Base-by-base conservation (phyloP, 2,329 filamentous ascomycete species). In the Diplocarpon rosae region DNA sequence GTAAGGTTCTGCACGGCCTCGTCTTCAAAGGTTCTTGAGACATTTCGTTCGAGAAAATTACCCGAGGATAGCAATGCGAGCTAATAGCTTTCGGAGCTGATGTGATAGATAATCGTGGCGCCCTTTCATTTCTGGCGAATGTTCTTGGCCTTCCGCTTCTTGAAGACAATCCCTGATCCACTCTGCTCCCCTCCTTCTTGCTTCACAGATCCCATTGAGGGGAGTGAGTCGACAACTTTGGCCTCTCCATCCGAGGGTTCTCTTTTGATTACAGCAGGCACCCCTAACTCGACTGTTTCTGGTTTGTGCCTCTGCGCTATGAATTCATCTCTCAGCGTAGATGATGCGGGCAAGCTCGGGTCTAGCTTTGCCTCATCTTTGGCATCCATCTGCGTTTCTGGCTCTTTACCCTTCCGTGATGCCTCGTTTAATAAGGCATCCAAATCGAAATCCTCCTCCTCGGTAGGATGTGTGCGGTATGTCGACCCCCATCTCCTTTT, bases 131-230 rank as follows among this genome's bases (percentile, higher is more conserved):
- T 80, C 54, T 79, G 73, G 15, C 78, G 72, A 30, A 79, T 69
- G 40, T 71, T 75, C 67, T 79, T 83, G 12, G 77, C 69, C 59
- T 87, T 90, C 43, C 85, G 70, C 66, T 88, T 89, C 66, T 89
- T 90, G 65, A 90, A 92, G 2, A 87, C 68, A 2, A 87, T 72
- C 2, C 73, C 69, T 10, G 68, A 58, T 2, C 60, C 52, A 9
- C 54, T 57, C 16, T 45, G 50, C 29, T 51, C 49, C 10, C 51
- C 52, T 57, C 49, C 37, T 54, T 55, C 54, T 54, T 62, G 24
- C 52, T 61, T 53, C 55, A 53, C 30, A 49, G 52, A 14, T 52
- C 49, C 56, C 2, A 60, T 57, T 11, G 61, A 31, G 11, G 27
- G 14, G n/a, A 48, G 27, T 35, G 46, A 24, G 28, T 71, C 37